Percentiles rank a stretch among this genome's conserved stretches.
phyloP scores from a whole-genome alignment of 164 flowering plant species.

The Magnolia changhungtana region DNA sequence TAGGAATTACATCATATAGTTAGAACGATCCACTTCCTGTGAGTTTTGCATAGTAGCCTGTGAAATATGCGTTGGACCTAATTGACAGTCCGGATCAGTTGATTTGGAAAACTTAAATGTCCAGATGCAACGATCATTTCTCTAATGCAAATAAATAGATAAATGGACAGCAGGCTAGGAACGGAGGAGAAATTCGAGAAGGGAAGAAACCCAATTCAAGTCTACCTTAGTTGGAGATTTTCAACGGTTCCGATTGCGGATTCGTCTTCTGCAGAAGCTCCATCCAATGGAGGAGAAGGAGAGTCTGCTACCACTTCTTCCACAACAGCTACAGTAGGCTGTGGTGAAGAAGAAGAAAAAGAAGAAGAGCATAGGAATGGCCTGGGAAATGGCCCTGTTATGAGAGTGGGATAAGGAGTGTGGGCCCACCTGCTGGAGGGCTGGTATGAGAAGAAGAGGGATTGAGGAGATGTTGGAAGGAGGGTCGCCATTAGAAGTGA shows the following conservation, averaged over 20 bases:
- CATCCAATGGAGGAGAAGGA: slow-evolving; percentile 20
- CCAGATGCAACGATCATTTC: background rate
- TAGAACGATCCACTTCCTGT: too few relatives aligned
- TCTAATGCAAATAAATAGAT: background rate
- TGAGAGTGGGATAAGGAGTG: background rate
- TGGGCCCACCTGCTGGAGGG: slow-evolving; percentile 9
- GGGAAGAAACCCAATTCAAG: background rate
- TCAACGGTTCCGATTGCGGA: slow-evolving; percentile 13
- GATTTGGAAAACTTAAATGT: background rate
- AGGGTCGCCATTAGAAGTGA: slow-evolving; percentile 9
- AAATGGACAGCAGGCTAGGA: background rate
- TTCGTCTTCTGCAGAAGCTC: slow-evolving; percentile 11
- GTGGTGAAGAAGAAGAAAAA: slow-evolving; percentile 16
- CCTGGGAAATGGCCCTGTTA: slow-evolving; percentile 3
- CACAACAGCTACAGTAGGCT: slow-evolving; percentile 11
- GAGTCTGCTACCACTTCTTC: slow-evolving; percentile 26
- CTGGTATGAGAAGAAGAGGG: background rate
- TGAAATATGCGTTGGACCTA: background rate
- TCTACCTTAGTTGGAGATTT: slow-evolving; percentile 16
- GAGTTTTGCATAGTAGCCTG: background rate
- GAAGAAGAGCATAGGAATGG: slow-evolving; percentile 18
- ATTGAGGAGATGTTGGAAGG: slow-evolving; percentile 1
- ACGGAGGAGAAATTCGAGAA: background rate
- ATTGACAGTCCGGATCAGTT: background rate
- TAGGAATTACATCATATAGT: too few relatives aligned